phyloP scores from a whole-genome alignment of 2,329 filamentous ascomycete species.

The Neofusicoccum sp. region DNA sequence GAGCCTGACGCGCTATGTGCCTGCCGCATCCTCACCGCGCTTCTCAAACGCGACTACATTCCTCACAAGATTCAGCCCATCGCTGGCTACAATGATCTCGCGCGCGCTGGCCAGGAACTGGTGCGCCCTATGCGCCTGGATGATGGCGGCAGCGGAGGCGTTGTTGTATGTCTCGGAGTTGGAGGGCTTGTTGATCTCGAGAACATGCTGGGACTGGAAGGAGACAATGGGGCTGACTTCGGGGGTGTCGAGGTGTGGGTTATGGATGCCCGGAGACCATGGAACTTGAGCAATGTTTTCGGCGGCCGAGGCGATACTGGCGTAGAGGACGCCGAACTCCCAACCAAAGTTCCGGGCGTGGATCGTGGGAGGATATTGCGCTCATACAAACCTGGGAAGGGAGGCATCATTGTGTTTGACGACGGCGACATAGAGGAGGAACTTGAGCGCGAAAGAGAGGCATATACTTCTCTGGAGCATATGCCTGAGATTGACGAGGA shows the following conservation, averaged over 20 bases:
- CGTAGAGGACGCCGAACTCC: slow-evolving; percentile 26
- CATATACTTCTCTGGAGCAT: slow-evolving; percentile 79
- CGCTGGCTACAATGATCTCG: slow-evolving; percentile 85
- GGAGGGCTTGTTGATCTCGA: slow-evolving; percentile 89
- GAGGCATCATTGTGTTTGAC: slow-evolving; percentile 91
- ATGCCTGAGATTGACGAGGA: slow-evolving; percentile 88
- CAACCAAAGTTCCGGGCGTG: slow-evolving; percentile 56
- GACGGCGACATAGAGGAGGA: slow-evolving; percentile 93
- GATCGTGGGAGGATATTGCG: slow-evolving; percentile 69
- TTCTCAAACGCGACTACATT: slow-evolving; percentile 98
- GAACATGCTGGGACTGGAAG: slow-evolving; percentile 73
- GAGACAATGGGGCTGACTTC: slow-evolving; percentile 64
- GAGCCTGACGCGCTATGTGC: slow-evolving; percentile 95
- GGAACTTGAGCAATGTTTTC: slow-evolving; percentile 94
- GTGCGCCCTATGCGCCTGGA: slow-evolving; percentile 83
- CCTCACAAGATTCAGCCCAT: slow-evolving; percentile 96
- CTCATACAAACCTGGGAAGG: slow-evolving; percentile 72
- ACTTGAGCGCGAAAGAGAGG: slow-evolving; percentile 69
- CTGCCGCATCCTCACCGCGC: slow-evolving; percentile 84
- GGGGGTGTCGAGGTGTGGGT: slow-evolving; percentile 94
- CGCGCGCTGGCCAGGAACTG: slow-evolving; percentile 73
- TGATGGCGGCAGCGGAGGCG: slow-evolving; percentile 78
- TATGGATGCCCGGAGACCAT: slow-evolving; percentile 84
- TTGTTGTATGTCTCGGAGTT: slow-evolving; percentile 89
- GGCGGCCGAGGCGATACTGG: slow-evolving; percentile 51